A percentile compares a stretch with the other conserved stretches of the same genome.
These are phyloP conservation scores for Bolboschoenoplectus hybrid DNA, from an alignment of 202 grass and related monocot genomes.

Conservation along the genomic window DNA sequence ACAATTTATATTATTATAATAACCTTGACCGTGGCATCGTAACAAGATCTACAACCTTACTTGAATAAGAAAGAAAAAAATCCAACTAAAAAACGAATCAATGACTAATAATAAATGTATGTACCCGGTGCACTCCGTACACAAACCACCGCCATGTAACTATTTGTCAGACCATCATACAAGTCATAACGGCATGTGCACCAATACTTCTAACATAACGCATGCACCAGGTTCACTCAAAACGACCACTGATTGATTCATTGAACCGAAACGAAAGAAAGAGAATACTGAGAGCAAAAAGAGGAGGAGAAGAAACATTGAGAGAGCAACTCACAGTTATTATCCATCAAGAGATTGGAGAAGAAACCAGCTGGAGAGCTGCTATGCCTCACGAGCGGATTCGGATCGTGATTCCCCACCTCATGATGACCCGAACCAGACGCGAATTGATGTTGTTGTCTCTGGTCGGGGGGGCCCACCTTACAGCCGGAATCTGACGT, in stretches of 20 bases:
- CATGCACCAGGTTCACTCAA: constrained; percentile 22
- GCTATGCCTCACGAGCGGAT: constrained; percentile 66
- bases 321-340: constrained; percentile 50
- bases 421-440: neutral
- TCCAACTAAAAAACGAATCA: constrained; percentile 15
- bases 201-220: neutral
- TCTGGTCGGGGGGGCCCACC: constrained; percentile 51
- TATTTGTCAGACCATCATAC: neutral
- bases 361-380: constrained; percentile 80
- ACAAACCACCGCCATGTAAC: neutral
- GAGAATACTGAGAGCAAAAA: neutral
- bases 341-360: constrained; percentile 68
- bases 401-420: constrained; percentile 42
- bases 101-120: neutral
- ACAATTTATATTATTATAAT: neutral
- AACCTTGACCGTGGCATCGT: neutral
- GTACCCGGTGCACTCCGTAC: neutral
- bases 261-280: neutral
- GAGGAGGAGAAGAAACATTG: neutral
- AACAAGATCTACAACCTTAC: constrained; percentile 27
- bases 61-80: constrained; percentile 31
- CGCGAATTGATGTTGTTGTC: constrained; percentile 23
- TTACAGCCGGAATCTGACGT: constrained; percentile 42
- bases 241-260: neutral
- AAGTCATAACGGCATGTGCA: neutral